These are phyloP conservation scores for Akanthomyces uredinophilus DNA, from an alignment of 2,329 filamentous ascomycete genomes.

Conservation along the genomic window DNA sequence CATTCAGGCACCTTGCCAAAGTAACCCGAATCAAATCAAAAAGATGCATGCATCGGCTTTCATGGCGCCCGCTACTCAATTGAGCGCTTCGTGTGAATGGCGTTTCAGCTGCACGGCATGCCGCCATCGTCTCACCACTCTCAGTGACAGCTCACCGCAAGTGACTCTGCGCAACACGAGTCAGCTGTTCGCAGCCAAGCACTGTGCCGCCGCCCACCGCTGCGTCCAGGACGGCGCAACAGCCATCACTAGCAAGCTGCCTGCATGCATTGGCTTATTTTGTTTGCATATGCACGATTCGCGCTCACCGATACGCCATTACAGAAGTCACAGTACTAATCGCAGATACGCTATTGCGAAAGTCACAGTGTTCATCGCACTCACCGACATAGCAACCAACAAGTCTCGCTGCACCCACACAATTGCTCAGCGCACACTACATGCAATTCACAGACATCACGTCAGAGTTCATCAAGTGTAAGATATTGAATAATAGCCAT, in stretches of 20 bases:
- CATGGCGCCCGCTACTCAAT: not conserved
- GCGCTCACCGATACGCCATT: too few relatives aligned
- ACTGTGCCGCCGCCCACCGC: not conserved
- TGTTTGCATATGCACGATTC: too few relatives aligned
- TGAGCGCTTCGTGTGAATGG: not conserved
- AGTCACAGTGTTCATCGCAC: too few relatives aligned
- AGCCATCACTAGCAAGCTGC: too few relatives aligned
- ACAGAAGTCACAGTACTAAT: too few relatives aligned
- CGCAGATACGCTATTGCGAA: too few relatives aligned
- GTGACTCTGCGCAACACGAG: not conserved
- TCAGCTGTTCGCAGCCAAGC: slow-evolving; percentile 11
- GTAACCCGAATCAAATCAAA: not conserved
- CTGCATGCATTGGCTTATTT: too few relatives aligned
- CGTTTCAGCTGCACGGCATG: not conserved
- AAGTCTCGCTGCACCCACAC: not conserved
- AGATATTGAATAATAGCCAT: not conserved
- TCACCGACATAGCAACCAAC: too few relatives aligned
- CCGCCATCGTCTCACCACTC: not conserved
- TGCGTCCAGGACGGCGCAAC: not conserved
- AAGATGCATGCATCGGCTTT: not conserved
- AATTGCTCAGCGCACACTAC: not conserved
- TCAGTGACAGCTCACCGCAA: not conserved
- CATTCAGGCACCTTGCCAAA: not conserved
- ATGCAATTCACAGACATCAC: too few relatives aligned
- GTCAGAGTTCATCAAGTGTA: too few relatives aligned